These are phyloP conservation scores for Mortierella hygrophila DNA, from an alignment of 192 early-diverging fungal species.

Conservation along the genomic window DNA sequence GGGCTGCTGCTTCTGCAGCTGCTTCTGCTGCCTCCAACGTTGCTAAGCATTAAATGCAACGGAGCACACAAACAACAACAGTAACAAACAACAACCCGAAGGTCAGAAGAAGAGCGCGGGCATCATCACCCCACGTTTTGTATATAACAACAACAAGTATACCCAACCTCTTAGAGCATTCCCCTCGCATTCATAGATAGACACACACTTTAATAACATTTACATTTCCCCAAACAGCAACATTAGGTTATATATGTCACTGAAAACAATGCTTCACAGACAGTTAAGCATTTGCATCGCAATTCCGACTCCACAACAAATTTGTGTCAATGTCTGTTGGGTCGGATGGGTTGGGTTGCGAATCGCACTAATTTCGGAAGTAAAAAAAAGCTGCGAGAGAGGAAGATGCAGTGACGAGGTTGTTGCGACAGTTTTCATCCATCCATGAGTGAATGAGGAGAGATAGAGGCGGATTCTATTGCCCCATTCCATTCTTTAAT, in stretches of 20 bases:
- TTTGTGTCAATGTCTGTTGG: not conserved
- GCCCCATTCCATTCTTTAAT: no score
- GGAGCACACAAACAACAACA: not conserved
- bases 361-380: not conserved
- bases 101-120: slow-evolving; percentile 2
- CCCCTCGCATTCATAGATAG: not conserved
- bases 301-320: not conserved
- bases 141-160: slow-evolving; percentile 6
- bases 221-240: not conserved
- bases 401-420: not conserved
- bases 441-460: no score
- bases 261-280: not conserved
- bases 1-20: not conserved
- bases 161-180: slow-evolving; percentile 9
- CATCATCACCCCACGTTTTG: not conserved
- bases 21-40: slow-evolving; percentile 12
- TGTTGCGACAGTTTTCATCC: not conserved
- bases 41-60: not conserved
- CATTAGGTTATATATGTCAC: not conserved
- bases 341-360: not conserved
- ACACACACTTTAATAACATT: not conserved
- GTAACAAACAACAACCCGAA: not conserved
- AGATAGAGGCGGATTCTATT: no score
- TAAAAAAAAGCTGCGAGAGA: not conserved
- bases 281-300: not conserved